Evolutionary conservation across 2,329 filamentous ascomycete species (phyloP).

Genomic region (Aschersonia sp.): DNA sequence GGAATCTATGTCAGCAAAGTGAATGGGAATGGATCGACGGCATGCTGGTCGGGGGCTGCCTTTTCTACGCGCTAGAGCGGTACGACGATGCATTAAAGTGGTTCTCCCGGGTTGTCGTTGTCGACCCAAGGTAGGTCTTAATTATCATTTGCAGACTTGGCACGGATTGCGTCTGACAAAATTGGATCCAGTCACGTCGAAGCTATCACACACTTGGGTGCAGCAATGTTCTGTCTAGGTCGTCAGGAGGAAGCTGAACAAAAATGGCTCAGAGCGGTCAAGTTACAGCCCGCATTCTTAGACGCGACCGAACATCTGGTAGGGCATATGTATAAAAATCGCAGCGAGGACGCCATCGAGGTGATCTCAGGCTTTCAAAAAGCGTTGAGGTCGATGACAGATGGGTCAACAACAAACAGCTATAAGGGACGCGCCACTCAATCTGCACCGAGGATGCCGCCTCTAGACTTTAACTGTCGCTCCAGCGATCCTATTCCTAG

Average conservation of each 20-base stretch:
- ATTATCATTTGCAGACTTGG: constrained; percentile 15
- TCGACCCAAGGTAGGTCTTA: constrained; percentile 39
- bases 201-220: constrained; percentile 84
- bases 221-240: constrained; percentile 72
- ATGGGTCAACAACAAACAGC: not conserved
- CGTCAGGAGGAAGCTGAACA: constrained; percentile 71
- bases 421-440: not conserved
- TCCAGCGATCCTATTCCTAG: not conserved
- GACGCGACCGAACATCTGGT: constrained; percentile 93
- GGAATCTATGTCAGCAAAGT: constrained; percentile 62
- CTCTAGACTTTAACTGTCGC: too few species aligned
- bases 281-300: constrained; percentile 71
- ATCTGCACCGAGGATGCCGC: not conserved
- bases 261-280: constrained; percentile 76
- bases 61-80: constrained; percentile 78
- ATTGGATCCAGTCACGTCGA: constrained; percentile 58
- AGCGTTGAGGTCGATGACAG: constrained; percentile 33
- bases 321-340: constrained; percentile 70
- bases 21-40: constrained; percentile 86
- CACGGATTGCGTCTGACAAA: not conserved
- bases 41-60: constrained; percentile 77
- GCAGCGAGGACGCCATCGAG: constrained; percentile 70
- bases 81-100: constrained; percentile 64
- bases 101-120: constrained; percentile 49
- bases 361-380: constrained; percentile 78